Conservation (phyloP, 352 stramenopile genomes). For the Globisporangium middletonii region DNA sequence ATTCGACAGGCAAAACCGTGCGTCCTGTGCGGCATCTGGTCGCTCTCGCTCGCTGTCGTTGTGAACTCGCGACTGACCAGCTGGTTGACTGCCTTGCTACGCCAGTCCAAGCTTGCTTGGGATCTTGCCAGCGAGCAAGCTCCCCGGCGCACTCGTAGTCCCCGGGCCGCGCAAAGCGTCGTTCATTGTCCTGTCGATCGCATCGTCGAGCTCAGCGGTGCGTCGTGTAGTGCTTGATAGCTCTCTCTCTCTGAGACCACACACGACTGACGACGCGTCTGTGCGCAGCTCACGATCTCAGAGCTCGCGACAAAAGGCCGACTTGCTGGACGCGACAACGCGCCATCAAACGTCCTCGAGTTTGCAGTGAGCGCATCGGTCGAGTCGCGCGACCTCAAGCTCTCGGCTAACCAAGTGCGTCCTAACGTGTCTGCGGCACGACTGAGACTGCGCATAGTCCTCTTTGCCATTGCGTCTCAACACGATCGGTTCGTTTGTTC, state of each 20-base stretch:
- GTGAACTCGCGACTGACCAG: neutral
- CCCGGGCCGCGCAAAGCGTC: conserved; percentile 35
- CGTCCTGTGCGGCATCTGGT: neutral
- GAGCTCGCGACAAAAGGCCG: conserved; percentile 57
- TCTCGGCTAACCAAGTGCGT: conserved; percentile 24
- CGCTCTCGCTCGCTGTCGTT: neutral
- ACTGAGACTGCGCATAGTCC: no score
- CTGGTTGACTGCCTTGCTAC: conserved; percentile 1
- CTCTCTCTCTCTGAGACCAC: neutral
- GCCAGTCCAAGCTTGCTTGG: conserved; percentile 28
- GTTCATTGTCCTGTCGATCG: conserved; percentile 40
- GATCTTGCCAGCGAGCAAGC: conserved; percentile 45
- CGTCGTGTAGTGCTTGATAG: neutral
- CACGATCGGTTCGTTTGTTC: neutral
- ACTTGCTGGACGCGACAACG: conserved; percentile 41
- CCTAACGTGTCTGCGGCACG: neutral
- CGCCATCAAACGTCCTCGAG: conserved; percentile 50
- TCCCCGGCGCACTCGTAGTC: conserved; percentile 37
- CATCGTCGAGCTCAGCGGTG: conserved; percentile 32
- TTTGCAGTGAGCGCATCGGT: conserved; percentile 32
- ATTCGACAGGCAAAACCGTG: conserved; percentile 49
- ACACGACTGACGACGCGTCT: neutral
- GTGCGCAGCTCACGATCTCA: conserved; percentile 31
- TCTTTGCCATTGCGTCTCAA: no score
- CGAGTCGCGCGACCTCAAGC: conserved; percentile 46